Conservation (phyloP, 805 yeast genomes). For the Komagataella populi region DNA sequence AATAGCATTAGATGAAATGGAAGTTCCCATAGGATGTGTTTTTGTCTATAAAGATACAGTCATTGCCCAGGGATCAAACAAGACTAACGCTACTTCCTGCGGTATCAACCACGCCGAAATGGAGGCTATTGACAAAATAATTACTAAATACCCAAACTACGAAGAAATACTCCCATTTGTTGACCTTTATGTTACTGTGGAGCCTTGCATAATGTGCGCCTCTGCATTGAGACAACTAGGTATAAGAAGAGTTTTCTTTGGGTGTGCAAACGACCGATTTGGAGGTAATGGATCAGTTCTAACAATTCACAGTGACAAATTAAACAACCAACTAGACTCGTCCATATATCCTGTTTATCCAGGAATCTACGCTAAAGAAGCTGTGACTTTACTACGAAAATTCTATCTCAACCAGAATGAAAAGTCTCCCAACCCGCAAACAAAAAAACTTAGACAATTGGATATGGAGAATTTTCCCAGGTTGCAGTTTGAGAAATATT, state of each 20-base stretch:
- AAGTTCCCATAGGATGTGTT: constrained; percentile 80
- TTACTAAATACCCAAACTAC: constrained; percentile 16
- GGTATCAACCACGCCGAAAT: constrained; percentile 94
- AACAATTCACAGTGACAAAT: constrained; percentile 32
- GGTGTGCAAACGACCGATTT: constrained; percentile 90
- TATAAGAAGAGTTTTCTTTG: constrained; percentile 64
- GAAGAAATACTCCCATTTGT: constrained; percentile 34
- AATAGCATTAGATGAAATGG: constrained; percentile 49
- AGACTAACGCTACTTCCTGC: constrained; percentile 70
- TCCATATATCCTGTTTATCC: constrained; percentile 48
- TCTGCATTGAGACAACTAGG: constrained; percentile 75
- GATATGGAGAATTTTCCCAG: constrained; percentile 45
- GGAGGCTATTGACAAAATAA: constrained; percentile 51
- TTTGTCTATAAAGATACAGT: constrained; percentile 39
- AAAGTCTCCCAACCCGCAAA: constrained; percentile 70
- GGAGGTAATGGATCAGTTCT: constrained; percentile 94
- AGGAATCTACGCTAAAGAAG: constrained; percentile 70
- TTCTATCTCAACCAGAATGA: constrained; percentile 81
- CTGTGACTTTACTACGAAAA: constrained; percentile 64
- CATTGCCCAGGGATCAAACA: constrained; percentile 70
- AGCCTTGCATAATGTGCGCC: constrained; percentile 98
- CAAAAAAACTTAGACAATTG: constrained; percentile 54
- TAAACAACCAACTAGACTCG: constrained; percentile 6
- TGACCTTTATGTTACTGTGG: constrained; percentile 84
- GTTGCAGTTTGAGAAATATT: constrained; percentile 39